Evolutionary conservation across 139 green algal species (phyloP), one percentile per base, ranked within the genome.

Genomic region (Chlorella ohadii): DNA sequence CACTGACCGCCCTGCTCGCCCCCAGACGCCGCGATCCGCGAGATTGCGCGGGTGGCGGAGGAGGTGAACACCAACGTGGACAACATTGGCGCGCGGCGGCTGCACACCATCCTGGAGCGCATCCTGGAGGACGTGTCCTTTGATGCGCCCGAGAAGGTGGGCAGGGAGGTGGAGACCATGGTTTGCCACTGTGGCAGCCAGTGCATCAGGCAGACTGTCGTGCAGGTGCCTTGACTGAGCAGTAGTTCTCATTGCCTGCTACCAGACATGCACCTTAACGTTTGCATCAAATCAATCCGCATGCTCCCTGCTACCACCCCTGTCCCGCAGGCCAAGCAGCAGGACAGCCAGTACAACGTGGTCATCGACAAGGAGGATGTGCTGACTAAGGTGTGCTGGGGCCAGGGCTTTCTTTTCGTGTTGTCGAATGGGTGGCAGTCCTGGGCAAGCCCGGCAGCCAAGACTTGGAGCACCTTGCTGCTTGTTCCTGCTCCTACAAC

Each of bases 51-150:
- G 9, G 88, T 98, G 55, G 94, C 97, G 16, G 93, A 95, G 76
- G 92, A 97, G 87, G 91, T 98, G 27, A 96, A 97, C 88, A 87
- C 84, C 15, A 88, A 75, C 31, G 82, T 98, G 63, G 95, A 99
- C 84, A 98, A 99, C 93, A 99, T 99, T 61, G 96, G 96, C 23
- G 96, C 96, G 11, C 88, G 96, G 38, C 91, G 96, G 68, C 88
- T 99, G 84, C 94, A 99, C 89, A 98, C 96, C 19, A 91, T 99
- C 3, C 83, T 99, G 63, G 97, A 99, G 87, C 87, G 94, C 13
- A 94, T 99, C 34, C 66, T 99, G 63, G 96, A 98, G 79, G 94
- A 98, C 39, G 93, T 99, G 41, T 94, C 85, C 67, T 99, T 98
- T 82, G 78, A 93, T 16, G 97, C 97, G 23, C 97, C 96, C 19